Evolutionary conservation across 2,329 filamentous ascomycete species (phyloP).

Genomic region (Verticillium zaregamsianum): DNA sequence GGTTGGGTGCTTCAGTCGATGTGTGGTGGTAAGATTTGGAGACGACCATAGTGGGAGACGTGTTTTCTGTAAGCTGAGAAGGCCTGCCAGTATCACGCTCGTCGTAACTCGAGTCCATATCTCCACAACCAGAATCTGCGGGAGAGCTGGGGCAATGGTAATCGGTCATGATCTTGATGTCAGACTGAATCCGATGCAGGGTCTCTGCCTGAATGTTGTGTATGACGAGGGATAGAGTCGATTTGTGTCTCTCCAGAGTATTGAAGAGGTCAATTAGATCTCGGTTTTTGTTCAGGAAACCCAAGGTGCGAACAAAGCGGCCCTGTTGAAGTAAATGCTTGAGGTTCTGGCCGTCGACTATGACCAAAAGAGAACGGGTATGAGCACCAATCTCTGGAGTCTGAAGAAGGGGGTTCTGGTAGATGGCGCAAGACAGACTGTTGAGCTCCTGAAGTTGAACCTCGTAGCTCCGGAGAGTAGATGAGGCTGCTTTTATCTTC

Average conservation of each 20-base stretch:
- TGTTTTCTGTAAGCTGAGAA: no score
- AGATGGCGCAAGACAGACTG: slow-evolving; percentile 13
- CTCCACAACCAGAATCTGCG: no score
- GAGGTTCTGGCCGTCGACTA: slow-evolving; percentile 9
- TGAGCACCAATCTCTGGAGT: slow-evolving; percentile 13
- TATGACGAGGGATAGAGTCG: slow-evolving; percentile 8
- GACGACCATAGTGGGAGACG: no score
- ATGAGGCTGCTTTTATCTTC: slow-evolving; percentile 17
- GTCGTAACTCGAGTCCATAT: no score
- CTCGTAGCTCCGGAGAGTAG: slow-evolving; percentile 13
- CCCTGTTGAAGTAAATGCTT: neutral
- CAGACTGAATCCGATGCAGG: neutral
- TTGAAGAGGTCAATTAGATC: slow-evolving; percentile 14
- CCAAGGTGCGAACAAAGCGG: neutral
- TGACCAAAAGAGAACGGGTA: slow-evolving; percentile 10
- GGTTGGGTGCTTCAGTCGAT: no score
- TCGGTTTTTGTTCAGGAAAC: slow-evolving; percentile 1
- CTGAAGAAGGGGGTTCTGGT: slow-evolving; percentile 16
- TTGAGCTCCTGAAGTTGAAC: slow-evolving; percentile 16
- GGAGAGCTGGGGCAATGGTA: no score
- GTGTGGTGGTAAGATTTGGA: no score
- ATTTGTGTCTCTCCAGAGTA: slow-evolving; percentile 13
- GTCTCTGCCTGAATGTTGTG: slow-evolving; percentile 21
- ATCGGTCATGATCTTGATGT: neutral
- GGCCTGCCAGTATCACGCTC: no score